Evolutionary conservation across 495 filamentous ascomycete species (phyloP), one percentile per base, ranked within the genome.

Genomic region (Hypoxylon fragiforme): DNA sequence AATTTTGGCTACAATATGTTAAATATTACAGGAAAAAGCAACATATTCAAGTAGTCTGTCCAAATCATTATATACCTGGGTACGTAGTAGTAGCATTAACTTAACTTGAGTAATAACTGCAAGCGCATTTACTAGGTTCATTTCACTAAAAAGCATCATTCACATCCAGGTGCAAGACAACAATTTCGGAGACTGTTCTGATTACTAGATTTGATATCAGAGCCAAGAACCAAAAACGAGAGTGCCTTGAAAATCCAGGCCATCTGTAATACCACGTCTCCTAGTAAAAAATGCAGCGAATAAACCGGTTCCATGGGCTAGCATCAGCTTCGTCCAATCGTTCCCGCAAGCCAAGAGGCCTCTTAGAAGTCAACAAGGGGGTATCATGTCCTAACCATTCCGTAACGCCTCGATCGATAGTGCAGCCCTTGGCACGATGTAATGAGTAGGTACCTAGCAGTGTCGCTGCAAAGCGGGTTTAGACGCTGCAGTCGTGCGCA

Each of bases 331-430:
- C 32, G 46, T 40, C 45, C 20, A 26, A 22, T 22, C 39, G 34
- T 34, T 54, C 48, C 47, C 41, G 13, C 57, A 57, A 54, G 41
- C 28, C 32, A 57, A n/a, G 34, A 54, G 53, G 48, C 32, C 42
- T 63, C 52, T 39, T 19, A 35, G 28, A 60, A 63, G 40, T 44
- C 52, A 56, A 48, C 60, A 65, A 63, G 54, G 65, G n/a, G 65
- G 65, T 68, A 68, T 68, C 65, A 65, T 65, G 65, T 63, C 62
- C 62, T 49, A 61, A 63, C 62, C 62, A 58, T 50, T 64, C 65
- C 59, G 58, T 57, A 65, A 68, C 65, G 62, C 65, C 65, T 61
- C 49, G 52, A 68, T 53, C 65, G 28, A 61, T 60, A 45, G 65
- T 58, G 54, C 60, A 59, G 35, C 62, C 63, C 62, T 61, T 50